phyloP scores from a whole-genome alignment of 129 eudicot species.

The Lactuca sativa region DNA sequence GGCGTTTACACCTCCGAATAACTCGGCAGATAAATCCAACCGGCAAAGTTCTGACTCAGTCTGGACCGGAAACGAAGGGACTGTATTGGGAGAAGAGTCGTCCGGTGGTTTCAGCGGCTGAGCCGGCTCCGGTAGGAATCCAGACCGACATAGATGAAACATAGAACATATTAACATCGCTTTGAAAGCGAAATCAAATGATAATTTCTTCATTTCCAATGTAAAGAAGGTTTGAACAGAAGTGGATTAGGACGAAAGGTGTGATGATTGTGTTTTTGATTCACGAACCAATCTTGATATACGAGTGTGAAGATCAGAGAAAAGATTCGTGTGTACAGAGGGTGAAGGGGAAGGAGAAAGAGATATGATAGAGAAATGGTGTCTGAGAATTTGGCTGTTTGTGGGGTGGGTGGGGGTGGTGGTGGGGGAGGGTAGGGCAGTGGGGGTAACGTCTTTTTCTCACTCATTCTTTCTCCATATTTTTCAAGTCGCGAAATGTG shows the following conservation, averaged over 20 bases:
- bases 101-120: constrained; percentile 64
- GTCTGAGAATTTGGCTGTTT: constrained; percentile 57
- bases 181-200: constrained; percentile 8
- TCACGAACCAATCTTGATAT: background rate
- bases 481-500: constrained; percentile 20
- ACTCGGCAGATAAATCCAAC: constrained; percentile 75
- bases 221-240: constrained; percentile 1
- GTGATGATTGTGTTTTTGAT: constrained; percentile 1
- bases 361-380: constrained; percentile 34
- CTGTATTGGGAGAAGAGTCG: constrained; percentile 60
- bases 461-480: constrained; percentile 24
- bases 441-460: constrained; percentile 30
- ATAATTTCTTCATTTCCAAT: constrained; percentile 10
- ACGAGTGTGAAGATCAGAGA: constrained; percentile 11
- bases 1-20: constrained; percentile 90
- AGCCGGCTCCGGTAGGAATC: constrained; percentile 61
- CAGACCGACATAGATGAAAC: constrained; percentile 30
- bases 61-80: constrained; percentile 87
- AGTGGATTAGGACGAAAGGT: constrained; percentile 17
- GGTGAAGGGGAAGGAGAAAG: constrained; percentile 12
- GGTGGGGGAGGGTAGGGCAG: constrained; percentile 15
- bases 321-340: constrained; percentile 20
- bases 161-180: background rate
- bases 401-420: constrained; percentile 40
- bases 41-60: constrained; percentile 64